Evolutionary conservation across 306 rosid species (phyloP), one percentile per base, ranked within the genome.

Genomic region (Sphenostylis stenocarpa): DNA sequence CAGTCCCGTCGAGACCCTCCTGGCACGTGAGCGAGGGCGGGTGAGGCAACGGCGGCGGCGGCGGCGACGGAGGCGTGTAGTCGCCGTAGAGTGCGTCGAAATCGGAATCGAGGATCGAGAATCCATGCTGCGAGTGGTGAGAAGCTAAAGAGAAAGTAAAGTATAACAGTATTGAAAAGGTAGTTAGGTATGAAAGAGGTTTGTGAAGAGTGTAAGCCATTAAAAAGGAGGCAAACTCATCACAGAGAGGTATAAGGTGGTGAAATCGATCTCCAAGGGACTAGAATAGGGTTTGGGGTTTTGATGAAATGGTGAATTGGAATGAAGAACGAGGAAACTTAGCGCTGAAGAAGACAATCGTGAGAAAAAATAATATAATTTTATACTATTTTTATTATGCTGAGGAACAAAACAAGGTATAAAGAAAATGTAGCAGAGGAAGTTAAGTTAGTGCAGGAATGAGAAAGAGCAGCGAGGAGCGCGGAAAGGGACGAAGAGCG

Each of bases 61-160:
- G 97, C 5, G 98, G 97, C 23, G 97, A 64, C n/a, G 97, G 99
- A 4, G 97, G 98, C 5, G 87, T 33, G 71, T 95, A 95, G 83
- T 92, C 97, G 28, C 91, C 86, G 4, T 87, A 88, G 21, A 91
- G 61, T 0, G 79, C 71, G 49, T 91, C 86, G 44, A 84, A 66
- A 23, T 86, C 87, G 3, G 82, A 86, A 58, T 72, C 82, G 14
- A 67, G n/a, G 68, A 86, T 89, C 5, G 96, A 91, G 77, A 91
- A 89, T 26, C 80, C 89, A 64, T 81, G 85, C 62, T 36, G 60
- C 2, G 84, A 38, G 13, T 38, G 9, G 3, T 38, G 43, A 38
- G 43, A 82, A 62, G 85, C 51, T 38, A 47, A 16, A 31, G 55
- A 65, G 11, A 65, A 12, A 33, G 26, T 15, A 41, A 52, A 66